Base-by-base conservation (phyloP, 2,329 filamentous ascomycete genomes). In the Neopestalotiopsis clavispora region DNA sequence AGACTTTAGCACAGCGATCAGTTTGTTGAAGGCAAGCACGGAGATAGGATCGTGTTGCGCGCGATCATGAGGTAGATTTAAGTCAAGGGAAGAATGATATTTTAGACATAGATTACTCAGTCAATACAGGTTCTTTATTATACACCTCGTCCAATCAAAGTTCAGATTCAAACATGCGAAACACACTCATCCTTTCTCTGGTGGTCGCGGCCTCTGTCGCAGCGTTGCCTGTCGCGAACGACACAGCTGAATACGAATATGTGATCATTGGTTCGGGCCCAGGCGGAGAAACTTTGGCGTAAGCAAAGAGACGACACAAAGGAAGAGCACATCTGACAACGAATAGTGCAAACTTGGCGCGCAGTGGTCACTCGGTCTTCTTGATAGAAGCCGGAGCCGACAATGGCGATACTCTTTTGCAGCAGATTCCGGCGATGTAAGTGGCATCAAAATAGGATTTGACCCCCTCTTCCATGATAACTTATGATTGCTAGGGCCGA, bases 331-430 rank as follows among this genome's bases (percentile, higher is more conserved):
- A 1, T 52, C 17, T 52, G 4, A 52, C 14, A 10, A n/a, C 10
- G 9, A 7, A 1, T 1, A 52, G 45, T 14, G 45, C 45, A 52
- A 52, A 52, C n/a, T 84, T 91, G 38, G 89, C 89, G 23, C 78
- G 86, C 52, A 86, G 86, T 42, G 88, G 89, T 60, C 84, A 87
- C 79, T 86, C 84, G 72, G 86, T 86, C 1, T 83, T 91, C 14
- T 82, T 91, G 3, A 83, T 90, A 58, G 88, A 90, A 72, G 87
- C 87, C 40, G 87, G 87, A 60, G 86, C 87, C 69, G 87, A 90
- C 72, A 82, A 88, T 71, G 84, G 82, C 20, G 79, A 80, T 84
- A 87, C 72, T 83, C 84, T 4, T 83, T 89, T 6, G 87, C 88
- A 10, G 83, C 85, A 2, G 84, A 85, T 74, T 83, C 84, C 17